These are phyloP conservation scores for Stellera chamaejasme DNA, from an alignment of 345 rosid species.

Conservation along the genomic window DNA sequence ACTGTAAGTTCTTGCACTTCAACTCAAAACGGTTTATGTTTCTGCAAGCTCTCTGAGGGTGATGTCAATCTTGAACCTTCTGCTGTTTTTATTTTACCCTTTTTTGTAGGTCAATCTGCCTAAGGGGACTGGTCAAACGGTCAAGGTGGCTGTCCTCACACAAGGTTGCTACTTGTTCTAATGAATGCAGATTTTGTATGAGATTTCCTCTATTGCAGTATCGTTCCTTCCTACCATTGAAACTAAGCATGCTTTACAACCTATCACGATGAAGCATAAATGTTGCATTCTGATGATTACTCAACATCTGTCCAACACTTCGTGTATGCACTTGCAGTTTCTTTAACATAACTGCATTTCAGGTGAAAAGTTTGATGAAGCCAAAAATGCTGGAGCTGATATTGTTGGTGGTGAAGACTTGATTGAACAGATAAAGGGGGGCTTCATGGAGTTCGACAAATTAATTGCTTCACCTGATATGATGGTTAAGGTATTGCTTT, in stretches of 20 bases:
- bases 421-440: slow-evolving; percentile 86
- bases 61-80: not conserved
- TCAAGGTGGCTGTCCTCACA: slow-evolving; percentile 91
- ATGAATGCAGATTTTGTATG: not conserved
- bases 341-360: slow-evolving; percentile 12
- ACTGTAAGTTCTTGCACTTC: slow-evolving; percentile 45
- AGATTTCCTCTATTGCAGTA: not conserved
- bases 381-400: slow-evolving; percentile 98
- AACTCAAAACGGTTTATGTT: not conserved
- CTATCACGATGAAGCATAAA: too few relatives aligned
- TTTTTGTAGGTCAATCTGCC: slow-evolving; percentile 76
- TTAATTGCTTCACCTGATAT: slow-evolving; percentile 97
- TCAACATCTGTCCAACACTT: too few relatives aligned
- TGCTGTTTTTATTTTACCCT: slow-evolving; percentile 5
- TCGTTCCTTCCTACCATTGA: slow-evolving; percentile 1
- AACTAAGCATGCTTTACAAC: too few relatives aligned
- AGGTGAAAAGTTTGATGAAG: slow-evolving; percentile 98
- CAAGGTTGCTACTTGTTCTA: slow-evolving; percentile 54
- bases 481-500: slow-evolving; percentile 90
- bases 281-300: too few relatives aligned
- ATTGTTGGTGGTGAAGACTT: slow-evolving; percentile 95
- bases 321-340: not conserved
- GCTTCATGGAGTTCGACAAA: slow-evolving; percentile 96
- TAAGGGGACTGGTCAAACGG: slow-evolving; percentile 92
- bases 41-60: not conserved